phyloP scores from a whole-genome alignment of 345 rosid species.

The Dipteronia sinensis region DNA sequence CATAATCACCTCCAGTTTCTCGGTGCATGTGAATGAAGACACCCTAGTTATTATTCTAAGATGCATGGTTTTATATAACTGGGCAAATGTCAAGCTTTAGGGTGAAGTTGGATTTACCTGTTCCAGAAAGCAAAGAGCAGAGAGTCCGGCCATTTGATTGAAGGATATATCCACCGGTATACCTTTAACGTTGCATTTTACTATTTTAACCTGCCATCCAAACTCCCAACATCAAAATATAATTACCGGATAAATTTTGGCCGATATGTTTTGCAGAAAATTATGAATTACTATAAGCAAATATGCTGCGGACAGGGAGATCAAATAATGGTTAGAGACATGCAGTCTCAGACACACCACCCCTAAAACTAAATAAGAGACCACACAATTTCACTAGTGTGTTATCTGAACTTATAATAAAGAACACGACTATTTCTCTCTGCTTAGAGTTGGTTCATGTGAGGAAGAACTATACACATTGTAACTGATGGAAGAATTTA shows the following conservation, averaged over 20 bases:
- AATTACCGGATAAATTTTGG: constrained; percentile 2
- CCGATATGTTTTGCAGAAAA: neutral
- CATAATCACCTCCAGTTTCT: neutral
- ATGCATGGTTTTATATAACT: neutral
- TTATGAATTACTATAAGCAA: neutral
- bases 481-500: neutral
- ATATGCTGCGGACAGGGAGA: neutral
- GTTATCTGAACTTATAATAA: neutral
- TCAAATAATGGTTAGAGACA: neutral
- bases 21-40: neutral
- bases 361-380: neutral
- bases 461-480: neutral
- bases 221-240: constrained; percentile 12
- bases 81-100: neutral
- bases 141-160: constrained; percentile 75
- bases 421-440: neutral
- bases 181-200: constrained; percentile 64
- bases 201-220: constrained; percentile 67
- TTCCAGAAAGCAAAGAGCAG: constrained; percentile 77
- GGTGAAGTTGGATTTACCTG: constrained; percentile 43
- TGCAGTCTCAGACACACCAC: neutral
- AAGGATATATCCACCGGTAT: constrained; percentile 83
- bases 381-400: neutral
- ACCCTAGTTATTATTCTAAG: neutral
- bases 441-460: neutral